These are phyloP conservation scores for Suillus ampliporus DNA, from an alignment of 768 basidiomycete genomes.

Conservation along the genomic window DNA sequence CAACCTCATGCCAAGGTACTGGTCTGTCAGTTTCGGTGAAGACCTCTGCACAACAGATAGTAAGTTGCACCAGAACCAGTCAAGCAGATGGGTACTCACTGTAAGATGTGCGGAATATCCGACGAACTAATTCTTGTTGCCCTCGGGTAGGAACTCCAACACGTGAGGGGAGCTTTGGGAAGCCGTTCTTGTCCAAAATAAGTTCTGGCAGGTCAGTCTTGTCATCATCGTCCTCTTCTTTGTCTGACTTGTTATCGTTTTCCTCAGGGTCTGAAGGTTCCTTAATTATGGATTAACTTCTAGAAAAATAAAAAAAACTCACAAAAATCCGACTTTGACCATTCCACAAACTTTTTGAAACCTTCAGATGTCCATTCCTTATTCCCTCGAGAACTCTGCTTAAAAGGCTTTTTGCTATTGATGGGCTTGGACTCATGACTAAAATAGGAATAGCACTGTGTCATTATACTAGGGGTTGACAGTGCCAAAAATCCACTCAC, in stretches of 20 bases:
- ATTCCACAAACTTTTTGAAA: neutral
- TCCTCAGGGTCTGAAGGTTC: neutral
- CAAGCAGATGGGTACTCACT: neutral
- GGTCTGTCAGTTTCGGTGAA: neutral
- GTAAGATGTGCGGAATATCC: neutral
- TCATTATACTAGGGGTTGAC: neutral
- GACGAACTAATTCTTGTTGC: neutral
- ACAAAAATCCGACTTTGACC: neutral
- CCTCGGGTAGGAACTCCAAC: neutral
- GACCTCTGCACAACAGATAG: neutral
- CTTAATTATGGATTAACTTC: neutral
- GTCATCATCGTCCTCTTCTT: neutral
- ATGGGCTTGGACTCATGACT: neutral
- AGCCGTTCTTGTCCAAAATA: neutral
- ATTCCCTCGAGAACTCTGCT: neutral
- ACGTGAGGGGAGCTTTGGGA: neutral
- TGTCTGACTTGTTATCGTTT: neutral
- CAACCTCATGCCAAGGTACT: neutral
- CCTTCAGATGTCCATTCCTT: neutral
- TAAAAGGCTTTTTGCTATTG: neutral
- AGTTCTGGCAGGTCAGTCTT: neutral
- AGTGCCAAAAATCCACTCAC: neutral
- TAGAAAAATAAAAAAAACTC: neutral
- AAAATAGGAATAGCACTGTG: neutral
- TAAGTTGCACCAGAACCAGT: neutral